Evolutionary conservation across 2,329 filamentous ascomycete genomes (phyloP).

Genomic region (Fusarium sp.): DNA sequence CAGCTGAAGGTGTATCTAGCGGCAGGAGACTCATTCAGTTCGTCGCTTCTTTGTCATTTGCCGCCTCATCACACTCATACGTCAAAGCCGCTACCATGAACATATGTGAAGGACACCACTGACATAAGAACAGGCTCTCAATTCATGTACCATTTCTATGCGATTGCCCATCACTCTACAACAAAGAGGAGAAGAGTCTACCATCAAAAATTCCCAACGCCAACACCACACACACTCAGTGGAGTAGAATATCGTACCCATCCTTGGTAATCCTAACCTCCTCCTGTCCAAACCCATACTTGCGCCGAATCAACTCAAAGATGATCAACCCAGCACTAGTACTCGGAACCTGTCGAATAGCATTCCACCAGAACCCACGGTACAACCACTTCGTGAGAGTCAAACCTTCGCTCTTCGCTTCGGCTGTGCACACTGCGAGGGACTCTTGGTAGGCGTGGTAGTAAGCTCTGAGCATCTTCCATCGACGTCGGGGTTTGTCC

Average conservation of each 20-base stretch:
- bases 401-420: constrained; percentile 64
- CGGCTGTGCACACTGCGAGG: constrained; percentile 63
- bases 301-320: constrained; percentile 76
- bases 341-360: constrained; percentile 76
- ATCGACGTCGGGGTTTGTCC: constrained; percentile 49
- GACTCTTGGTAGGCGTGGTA: constrained; percentile 76
- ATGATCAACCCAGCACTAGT: constrained; percentile 80
- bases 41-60: neutral
- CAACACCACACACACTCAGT: constrained; percentile 28
- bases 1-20: neutral
- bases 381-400: constrained; percentile 71
- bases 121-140: neutral
- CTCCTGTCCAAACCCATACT: constrained; percentile 70
- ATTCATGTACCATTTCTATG: constrained; percentile 20
- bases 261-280: constrained; percentile 71
- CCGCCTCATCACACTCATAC: neutral
- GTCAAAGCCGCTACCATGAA: neutral
- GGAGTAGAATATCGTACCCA: constrained; percentile 73
- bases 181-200: constrained; percentile 34
- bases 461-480: constrained; percentile 68
- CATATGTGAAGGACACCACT: neutral
- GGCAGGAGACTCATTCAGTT: neutral
- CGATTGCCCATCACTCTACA: neutral
- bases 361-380: constrained; percentile 74
- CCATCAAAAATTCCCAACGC: constrained; percentile 13